Base-by-base conservation (phyloP, 768 basidiomycete species). In the Tricholoma matsutake region DNA sequence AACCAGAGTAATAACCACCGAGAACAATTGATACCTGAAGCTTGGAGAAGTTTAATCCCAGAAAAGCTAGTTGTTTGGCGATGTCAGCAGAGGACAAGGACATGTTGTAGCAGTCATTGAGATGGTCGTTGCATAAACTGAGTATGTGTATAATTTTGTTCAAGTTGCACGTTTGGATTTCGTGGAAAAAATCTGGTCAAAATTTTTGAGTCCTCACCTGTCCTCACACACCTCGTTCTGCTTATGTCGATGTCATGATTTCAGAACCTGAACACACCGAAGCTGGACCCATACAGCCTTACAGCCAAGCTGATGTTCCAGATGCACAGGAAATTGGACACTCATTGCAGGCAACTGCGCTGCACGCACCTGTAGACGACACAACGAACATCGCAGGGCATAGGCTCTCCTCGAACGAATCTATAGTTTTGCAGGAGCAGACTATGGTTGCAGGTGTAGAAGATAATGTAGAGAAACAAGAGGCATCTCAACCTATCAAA, bases 361-460 rank as follows among this genome's bases (percentile, higher is more conserved):
- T 11, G 18, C 37, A 35, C 18, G 34, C 60, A 18, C 16, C 39
- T 22, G 20, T 41, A 20, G 61, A 61, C 31, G 34, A 54, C 6
- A 49, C 37, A 18, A 18, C 56, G 18, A 34, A n/a, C 35, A 59
- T 28, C 35, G 62, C 52, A 41, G n/a, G 10, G 20, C 45, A 35
- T 31, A 18, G 53, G 34, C 10, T n/a, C 11, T 20, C 52, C 25
- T 14, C 34, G 45, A 18, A 52, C 43, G 13, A 51, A 32, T 31
- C 45, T 37, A 8, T 20, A 29, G 35, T 63, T 32, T 37, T 68
- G 52, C 68, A 69, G 20, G 73, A 74, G 45, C 64, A 61, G 41
- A 72, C 70, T 1, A 54, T 71, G 57, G 69, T 72, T 7, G 71
- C 59, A 25, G 69, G 64, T 47, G 64, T 61, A 25, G 67, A 64